Base-by-base conservation (phyloP, 768 basidiomycete species). In the Leccinum aurantiacum region DNA sequence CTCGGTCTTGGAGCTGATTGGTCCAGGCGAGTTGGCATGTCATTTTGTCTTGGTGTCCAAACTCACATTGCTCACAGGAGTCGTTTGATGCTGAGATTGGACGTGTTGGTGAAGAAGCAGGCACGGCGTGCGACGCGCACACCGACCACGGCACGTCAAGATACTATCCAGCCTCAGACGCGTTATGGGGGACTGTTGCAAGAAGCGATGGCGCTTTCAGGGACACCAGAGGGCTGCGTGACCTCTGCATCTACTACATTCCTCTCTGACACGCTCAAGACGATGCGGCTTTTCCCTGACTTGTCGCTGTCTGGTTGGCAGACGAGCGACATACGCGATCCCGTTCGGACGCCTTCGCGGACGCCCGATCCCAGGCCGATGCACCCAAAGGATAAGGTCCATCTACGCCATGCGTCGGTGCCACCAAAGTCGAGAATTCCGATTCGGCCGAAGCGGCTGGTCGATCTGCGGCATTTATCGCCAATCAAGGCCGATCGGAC, bases 341-440 rank as follows among this genome's bases (percentile, higher is more conserved):
- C 86, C 1, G 77, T 90, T 14, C 65, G 71, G 14, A 90, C 89
- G 0, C 89, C 89, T 4, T 79, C 74, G 3, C 78, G 84, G 14
- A 82, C 79, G 44, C 81, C 79, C 1, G 59, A 76, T 14, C 78
- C 82, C 0, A 80, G 76, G 62, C 62, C 72, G 1, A 71, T 74
- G 11, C 82, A 79, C 58, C 88, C 88, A 0, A 90, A 84, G 71
- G 88, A 90, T 31, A 77, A 85, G 17, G 87, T 91, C 3, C 74
- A 79, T 19, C 78, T 92, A 10, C 79, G 87, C 37, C 85, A 80
- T 13, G 80, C 83, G 2, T 81, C 85, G 0, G 67, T 73, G 4
- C 71, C 71, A 41, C 58, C 53, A 22, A 59, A 66, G 9, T 79
- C 81, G 2, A 71, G 75, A 69, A 78, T 86, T 13, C 83, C 67